Evolutionary conservation across 257 asterid species (phyloP).

Genomic region (Fraxinus excelsior): DNA sequence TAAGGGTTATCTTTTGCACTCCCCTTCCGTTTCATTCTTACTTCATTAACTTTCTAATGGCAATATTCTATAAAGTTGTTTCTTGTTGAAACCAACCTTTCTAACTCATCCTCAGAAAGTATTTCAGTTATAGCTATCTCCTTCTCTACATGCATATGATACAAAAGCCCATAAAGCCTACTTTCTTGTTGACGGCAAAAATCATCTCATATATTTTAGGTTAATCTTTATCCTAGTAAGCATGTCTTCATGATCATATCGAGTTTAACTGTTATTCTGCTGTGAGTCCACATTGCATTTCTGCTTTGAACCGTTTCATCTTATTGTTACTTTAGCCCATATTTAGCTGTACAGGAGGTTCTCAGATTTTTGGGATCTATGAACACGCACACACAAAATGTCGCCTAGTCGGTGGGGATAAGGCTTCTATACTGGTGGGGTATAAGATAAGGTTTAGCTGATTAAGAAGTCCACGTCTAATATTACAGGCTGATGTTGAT

Average conservation of each 20-base stretch:
- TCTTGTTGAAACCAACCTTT: neutral
- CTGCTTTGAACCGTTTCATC: too few species aligned
- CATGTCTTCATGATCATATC: neutral
- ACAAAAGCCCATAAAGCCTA: too few species aligned
- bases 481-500: conserved; percentile 57
- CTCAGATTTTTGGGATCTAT: neutral
- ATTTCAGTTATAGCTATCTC: too few species aligned
- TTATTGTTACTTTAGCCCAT: neutral
- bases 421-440: neutral
- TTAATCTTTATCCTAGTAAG: neutral
- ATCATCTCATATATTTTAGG: neutral
- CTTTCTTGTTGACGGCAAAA: too few species aligned
- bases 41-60: neutral
- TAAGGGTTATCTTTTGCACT: conserved; percentile 35
- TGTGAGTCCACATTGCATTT: neutral
- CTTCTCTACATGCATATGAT: too few species aligned
- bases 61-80: neutral
- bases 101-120: neutral
- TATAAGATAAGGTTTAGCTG: neutral
- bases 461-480: neutral
- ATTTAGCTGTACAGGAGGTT: neutral
- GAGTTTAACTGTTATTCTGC: neutral
- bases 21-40: neutral
- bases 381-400: neutral
- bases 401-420: neutral